Conservation (phyloP, 2,329 filamentous ascomycete genomes). For the Fusarium subglutinans region DNA sequence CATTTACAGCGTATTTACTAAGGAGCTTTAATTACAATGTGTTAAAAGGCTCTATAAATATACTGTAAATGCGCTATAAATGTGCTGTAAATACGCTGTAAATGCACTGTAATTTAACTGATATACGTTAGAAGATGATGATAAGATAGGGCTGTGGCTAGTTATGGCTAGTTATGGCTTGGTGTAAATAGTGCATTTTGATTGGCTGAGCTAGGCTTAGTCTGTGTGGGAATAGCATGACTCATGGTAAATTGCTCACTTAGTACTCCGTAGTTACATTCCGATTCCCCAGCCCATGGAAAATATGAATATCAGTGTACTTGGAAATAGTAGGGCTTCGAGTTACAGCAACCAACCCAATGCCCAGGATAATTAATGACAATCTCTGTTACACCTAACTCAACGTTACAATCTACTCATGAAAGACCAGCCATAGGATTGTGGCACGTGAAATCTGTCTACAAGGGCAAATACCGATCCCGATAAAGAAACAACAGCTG, state of each 20-base stretch:
- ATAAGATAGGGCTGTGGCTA: no score
- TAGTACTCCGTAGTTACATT: neutral
- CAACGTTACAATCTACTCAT: constrained; percentile 17
- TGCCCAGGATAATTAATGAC: neutral
- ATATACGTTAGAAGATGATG: no score
- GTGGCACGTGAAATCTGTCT: neutral
- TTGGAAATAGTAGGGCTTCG: neutral
- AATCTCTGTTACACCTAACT: constrained; percentile 1
- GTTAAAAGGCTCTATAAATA: no score
- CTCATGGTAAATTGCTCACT: neutral
- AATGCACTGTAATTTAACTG: no score
- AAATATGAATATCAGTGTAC: neutral
- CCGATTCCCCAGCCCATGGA: neutral
- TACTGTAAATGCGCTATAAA: no score
- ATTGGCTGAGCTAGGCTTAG: no score
- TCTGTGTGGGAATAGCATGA: no score
- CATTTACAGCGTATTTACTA: no score
- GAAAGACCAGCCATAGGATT: neutral
- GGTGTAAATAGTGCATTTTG: no score
- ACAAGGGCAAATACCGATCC: neutral
- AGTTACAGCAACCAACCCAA: constrained; percentile 1
- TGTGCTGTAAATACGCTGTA: no score
- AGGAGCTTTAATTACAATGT: no score
- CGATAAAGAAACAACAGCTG: neutral
- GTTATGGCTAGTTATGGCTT: no score